A percentile compares a stretch with the other conserved stretches of the same genome.
Conservation (phyloP, 768 basidiomycete species). For the Termitomyces sp. region DNA sequence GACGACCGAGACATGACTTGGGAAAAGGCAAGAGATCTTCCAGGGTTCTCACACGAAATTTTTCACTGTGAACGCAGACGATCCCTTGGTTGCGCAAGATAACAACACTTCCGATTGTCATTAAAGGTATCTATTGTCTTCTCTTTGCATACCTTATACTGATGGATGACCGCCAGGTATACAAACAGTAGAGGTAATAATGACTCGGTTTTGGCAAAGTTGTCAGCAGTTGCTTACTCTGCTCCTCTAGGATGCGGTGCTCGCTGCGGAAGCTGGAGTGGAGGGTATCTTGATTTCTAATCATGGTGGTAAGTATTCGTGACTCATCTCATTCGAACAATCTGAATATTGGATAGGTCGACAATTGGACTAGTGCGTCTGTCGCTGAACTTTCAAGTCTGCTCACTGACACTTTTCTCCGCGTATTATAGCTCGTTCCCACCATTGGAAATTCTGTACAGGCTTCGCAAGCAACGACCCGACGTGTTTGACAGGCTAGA, state of each 20-base stretch:
- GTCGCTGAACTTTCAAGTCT: not conserved
- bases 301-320: slow-evolving; percentile 70
- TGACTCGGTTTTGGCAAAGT: not conserved
- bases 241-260: slow-evolving; percentile 68
- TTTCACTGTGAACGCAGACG: slow-evolving; percentile 41
- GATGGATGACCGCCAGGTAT: slow-evolving; percentile 46
- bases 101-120: slow-evolving; percentile 66
- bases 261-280: slow-evolving; percentile 79
- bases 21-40: slow-evolving; percentile 44
- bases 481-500: slow-evolving; percentile 72
- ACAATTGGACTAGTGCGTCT: slow-evolving; percentile 73
- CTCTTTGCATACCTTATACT: not conserved
- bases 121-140: slow-evolving; percentile 56
- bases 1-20: slow-evolving; percentile 79
- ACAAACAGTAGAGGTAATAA: slow-evolving; percentile 64
- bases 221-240: not conserved
- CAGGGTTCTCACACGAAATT: not conserved
- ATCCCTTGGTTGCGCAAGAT: slow-evolving; percentile 74
- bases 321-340: slow-evolving; percentile 1
- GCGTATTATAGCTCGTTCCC: slow-evolving; percentile 57
- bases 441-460: slow-evolving; percentile 74
- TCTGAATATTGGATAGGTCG: slow-evolving; percentile 43
- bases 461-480: slow-evolving; percentile 66
- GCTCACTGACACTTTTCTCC: not conserved
- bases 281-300: slow-evolving; percentile 90